A percentile compares a stretch with the other conserved stretches of the same genome.
Evolutionary conservation across 371 early-diverging fungal species (phyloP).

Genomic region (Rhizopus arrhizus): DNA sequence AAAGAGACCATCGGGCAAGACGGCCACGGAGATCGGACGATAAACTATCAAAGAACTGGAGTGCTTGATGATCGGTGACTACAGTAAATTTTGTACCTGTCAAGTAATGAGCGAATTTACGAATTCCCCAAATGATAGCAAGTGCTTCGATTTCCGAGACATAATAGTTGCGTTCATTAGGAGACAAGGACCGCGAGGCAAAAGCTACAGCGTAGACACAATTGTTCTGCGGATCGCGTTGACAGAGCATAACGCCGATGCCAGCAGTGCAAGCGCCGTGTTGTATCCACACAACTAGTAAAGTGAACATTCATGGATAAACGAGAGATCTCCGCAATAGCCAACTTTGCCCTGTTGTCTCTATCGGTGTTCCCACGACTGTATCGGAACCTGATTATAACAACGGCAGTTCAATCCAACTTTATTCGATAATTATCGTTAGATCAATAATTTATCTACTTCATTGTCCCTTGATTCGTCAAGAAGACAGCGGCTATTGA

Average conservation of each 20-base stretch:
- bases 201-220: too few relatives aligned
- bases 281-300: too few relatives aligned
- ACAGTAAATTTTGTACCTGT: slow-evolving; percentile 20
- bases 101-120: slow-evolving; percentile 17
- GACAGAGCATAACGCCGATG: slow-evolving; percentile 12
- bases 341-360: too few relatives aligned
- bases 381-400: too few relatives aligned
- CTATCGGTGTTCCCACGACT: too few relatives aligned
- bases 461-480: too few relatives aligned
- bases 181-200: slow-evolving; percentile 1
- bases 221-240: neutral
- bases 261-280: slow-evolving; percentile 7
- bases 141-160: slow-evolving; percentile 19
- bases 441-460: too few relatives aligned
- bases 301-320: too few relatives aligned
- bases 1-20: slow-evolving; percentile 14
- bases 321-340: too few relatives aligned
- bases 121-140: slow-evolving; percentile 17
- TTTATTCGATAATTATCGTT: too few relatives aligned
- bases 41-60: slow-evolving; percentile 19
- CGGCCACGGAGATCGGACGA: slow-evolving; percentile 9
- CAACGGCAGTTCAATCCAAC: too few relatives aligned
- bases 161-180: slow-evolving; percentile 13
- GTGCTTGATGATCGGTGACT: slow-evolving; percentile 27
- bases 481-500: too few relatives aligned